phyloP scores from a whole-genome alignment of 108 stramenopile genomes.

The Nitzschia sp. region DNA sequence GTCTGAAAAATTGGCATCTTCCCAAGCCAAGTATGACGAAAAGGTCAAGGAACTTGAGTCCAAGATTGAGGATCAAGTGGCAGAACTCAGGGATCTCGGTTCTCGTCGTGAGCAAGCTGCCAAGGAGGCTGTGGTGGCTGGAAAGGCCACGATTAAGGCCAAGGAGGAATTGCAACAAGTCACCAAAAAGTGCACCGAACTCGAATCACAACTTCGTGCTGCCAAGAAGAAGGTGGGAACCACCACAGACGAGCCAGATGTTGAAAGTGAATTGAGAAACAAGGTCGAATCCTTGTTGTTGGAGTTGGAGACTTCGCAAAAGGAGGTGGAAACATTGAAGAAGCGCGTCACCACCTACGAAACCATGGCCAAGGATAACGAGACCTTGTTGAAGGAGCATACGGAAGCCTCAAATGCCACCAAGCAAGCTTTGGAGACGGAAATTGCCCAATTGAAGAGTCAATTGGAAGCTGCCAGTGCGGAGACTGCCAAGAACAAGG shows the following conservation, averaged over 20 bases:
- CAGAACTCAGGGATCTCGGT: conserved; percentile 46
- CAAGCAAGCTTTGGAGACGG: conserved; percentile 49
- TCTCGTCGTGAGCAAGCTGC: conserved; percentile 16
- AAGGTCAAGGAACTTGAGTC: conserved; percentile 51
- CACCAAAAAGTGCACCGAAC: conserved; percentile 16
- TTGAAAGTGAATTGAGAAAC: conserved; percentile 46
- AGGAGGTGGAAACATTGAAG: conserved; percentile 54
- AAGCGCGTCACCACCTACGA: conserved; percentile 52
- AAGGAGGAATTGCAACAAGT: conserved; percentile 14
- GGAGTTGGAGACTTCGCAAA: conserved; percentile 60
- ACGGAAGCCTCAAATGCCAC: conserved; percentile 58
- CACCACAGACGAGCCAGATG: conserved; percentile 43
- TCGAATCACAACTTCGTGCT: conserved; percentile 50
- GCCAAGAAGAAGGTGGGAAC: conserved; percentile 52
- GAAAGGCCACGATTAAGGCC: conserved; percentile 26
- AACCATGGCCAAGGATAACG: conserved; percentile 69
- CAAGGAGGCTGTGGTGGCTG: conserved; percentile 42
- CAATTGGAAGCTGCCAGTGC: conserved; percentile 35
- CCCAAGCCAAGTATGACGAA: conserved; percentile 36
- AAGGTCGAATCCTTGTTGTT: conserved; percentile 49
- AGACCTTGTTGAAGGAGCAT: conserved; percentile 60
- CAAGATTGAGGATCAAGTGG: conserved; percentile 50
- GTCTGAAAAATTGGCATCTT: conserved; percentile 32
- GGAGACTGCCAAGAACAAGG: conserved; percentile 53
- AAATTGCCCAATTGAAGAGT: conserved; percentile 46